Base-by-base conservation (phyloP, 139 green algal species). In the Zygnema circumcarinatum region DNA sequence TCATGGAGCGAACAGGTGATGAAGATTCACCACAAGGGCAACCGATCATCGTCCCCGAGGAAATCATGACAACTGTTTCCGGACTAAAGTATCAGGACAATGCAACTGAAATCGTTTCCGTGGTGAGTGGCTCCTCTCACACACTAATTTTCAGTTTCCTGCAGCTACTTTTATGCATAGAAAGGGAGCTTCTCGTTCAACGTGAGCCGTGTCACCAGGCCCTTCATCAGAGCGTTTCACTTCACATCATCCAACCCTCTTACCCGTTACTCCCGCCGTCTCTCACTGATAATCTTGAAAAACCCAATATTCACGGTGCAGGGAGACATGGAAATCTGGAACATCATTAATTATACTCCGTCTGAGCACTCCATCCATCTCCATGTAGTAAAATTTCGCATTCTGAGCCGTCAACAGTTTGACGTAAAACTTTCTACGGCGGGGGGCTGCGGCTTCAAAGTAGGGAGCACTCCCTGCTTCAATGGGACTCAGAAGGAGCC, bases 311-410 rank as follows among this genome's bases (percentile, higher is more conserved):
- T n/a, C n/a, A n/a, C n/a, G n/a, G n/a, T n/a, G 35, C 29, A 73
- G 31, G 25, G 31, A 47, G 41, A 69, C 1, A 53, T 31, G 25
- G 78, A 85, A 35, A 56, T 85, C 33, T 85, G 78, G 78, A 56
- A 85, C n/a, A 32, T 85, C 36, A 85, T 85, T 67, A 85, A 85
- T 53, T 3, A 2, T 38, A 80, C 38, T 22, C 25, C 38, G 2
- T 56, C 67, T 35, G 78, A 56, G 22, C 78, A 85, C 38, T 36
- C 78, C 40, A 85, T 85, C 78, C 78, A 85, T 67, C 38, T 85
- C 52, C 78, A 85, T 67, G 52, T 80, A 25, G 40, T 85, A 33
- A 47, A 85, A 36, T 53, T 72, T n/a, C 78, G 78, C 40, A 56
- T 53, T 1, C 7, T 85, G 29, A 72, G 39, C 2, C 78, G 78